These are phyloP conservation scores for Lojkania enalia DNA, from an alignment of 2,329 filamentous ascomycete genomes.

Conservation along the genomic window DNA sequence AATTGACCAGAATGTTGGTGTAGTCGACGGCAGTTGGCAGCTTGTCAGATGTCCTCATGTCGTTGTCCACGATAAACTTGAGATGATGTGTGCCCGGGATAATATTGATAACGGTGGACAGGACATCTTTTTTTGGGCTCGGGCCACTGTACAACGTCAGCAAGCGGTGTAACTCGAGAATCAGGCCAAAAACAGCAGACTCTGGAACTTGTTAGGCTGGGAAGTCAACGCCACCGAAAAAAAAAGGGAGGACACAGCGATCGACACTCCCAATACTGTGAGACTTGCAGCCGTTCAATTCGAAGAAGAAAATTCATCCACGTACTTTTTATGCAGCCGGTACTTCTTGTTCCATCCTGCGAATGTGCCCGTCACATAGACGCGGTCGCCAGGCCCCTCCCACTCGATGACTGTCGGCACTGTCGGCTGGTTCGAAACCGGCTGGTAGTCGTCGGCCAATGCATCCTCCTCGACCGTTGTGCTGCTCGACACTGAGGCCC, in stretches of 20 bases:
- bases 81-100: slow-evolving; percentile 94
- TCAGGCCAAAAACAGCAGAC: slow-evolving; percentile 14
- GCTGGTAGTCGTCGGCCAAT: slow-evolving; percentile 67
- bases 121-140: slow-evolving; percentile 58
- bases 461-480: slow-evolving; percentile 69
- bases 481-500: slow-evolving; percentile 57
- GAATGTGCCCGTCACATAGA: slow-evolving; percentile 97
- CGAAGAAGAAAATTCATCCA: too few relatives aligned
- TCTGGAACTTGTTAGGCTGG: too few relatives aligned
- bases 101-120: slow-evolving; percentile 78
- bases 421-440: slow-evolving; percentile 69
- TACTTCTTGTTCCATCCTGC: slow-evolving; percentile 97
- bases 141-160: slow-evolving; percentile 43
- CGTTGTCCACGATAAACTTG: slow-evolving; percentile 91
- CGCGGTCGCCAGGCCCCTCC: slow-evolving; percentile 79
- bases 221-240: slow-evolving; percentile 28
- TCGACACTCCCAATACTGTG: slow-evolving; percentile 10
- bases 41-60: slow-evolving; percentile 85
- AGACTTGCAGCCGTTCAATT: slow-evolving; percentile 16
- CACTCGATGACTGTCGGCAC: slow-evolving; percentile 87
- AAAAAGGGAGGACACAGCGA: slow-evolving; percentile 7
- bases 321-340: slow-evolving; percentile 81
- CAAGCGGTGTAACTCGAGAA: slow-evolving; percentile 37
- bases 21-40: slow-evolving; percentile 96
- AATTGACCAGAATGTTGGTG: slow-evolving; percentile 97